phyloP scores from a whole-genome alignment of 2,329 filamentous ascomycete genomes.

The Venturia nashicola region DNA sequence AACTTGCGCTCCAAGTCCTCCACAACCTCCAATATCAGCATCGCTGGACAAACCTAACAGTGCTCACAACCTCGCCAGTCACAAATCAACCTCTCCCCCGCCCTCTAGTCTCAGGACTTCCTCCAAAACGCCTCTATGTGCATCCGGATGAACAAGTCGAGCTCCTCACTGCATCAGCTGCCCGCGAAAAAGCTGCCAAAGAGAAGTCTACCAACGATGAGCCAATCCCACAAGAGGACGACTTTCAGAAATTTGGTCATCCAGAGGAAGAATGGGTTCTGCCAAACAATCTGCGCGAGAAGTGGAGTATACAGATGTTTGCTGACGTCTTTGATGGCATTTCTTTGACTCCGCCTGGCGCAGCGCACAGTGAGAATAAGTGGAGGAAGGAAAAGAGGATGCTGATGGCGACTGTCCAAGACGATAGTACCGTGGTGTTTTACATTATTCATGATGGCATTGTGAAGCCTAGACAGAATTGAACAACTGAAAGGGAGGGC shows the following conservation, averaged over 20 bases:
- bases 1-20: slow-evolving; percentile 48
- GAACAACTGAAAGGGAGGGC: neutral
- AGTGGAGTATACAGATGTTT: slow-evolving; percentile 55
- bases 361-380: slow-evolving; percentile 19
- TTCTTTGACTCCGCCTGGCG: slow-evolving; percentile 28
- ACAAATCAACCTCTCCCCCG: slow-evolving; percentile 36
- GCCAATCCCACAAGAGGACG: slow-evolving; percentile 19
- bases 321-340: slow-evolving; percentile 55
- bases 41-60: slow-evolving; percentile 53
- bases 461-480: slow-evolving; percentile 12
- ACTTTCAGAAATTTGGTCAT: slow-evolving; percentile 27
- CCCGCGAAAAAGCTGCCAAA: slow-evolving; percentile 26
- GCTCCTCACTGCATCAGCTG: slow-evolving; percentile 47
- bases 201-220: slow-evolving; percentile 11
- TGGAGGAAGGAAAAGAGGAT: slow-evolving; percentile 50
- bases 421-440: slow-evolving; percentile 74
- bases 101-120: slow-evolving; percentile 58
- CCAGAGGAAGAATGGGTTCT: slow-evolving; percentile 62
- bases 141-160: slow-evolving; percentile 75
- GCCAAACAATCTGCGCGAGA: slow-evolving; percentile 60
- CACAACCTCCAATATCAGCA: slow-evolving; percentile 67
- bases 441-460: slow-evolving; percentile 34
- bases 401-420: slow-evolving; percentile 61
- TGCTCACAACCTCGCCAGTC: slow-evolving; percentile 37
- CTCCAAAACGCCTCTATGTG: slow-evolving; percentile 60